phyloP scores from a whole-genome alignment of 192 early-diverging fungal species.

The Linnemannia zychae region DNA sequence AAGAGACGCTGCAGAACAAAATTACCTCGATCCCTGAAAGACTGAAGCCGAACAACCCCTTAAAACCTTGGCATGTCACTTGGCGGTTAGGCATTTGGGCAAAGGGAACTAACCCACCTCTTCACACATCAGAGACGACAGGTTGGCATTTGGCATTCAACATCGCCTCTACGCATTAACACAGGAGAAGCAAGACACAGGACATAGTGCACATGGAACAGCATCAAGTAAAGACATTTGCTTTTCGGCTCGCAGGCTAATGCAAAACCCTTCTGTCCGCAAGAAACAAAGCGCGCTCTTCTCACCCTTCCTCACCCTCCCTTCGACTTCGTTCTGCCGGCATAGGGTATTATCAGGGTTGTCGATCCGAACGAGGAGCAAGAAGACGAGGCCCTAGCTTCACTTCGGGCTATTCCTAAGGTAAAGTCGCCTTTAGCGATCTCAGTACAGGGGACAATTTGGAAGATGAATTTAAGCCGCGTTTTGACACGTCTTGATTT shows the following conservation, averaged over 20 bases:
- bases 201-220: neutral
- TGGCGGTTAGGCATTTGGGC: too few relatives aligned
- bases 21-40: neutral
- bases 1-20: too few relatives aligned
- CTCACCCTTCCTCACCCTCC: neutral
- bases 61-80: too few relatives aligned
- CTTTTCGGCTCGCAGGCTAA: neutral
- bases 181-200: neutral
- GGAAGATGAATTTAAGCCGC: neutral
- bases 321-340: neutral
- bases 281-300: neutral
- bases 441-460: neutral
- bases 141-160: neutral
- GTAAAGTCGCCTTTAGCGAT: neutral
- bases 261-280: neutral
- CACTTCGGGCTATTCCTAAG: constrained; percentile 35
- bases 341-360: constrained; percentile 44
- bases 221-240: neutral
- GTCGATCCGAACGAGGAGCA: constrained; percentile 20
- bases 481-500: neutral
- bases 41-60: too few relatives aligned
- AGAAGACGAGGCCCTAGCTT: constrained; percentile 38
- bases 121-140: neutral
- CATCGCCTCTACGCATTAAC: neutral
- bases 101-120: too few relatives aligned